These are phyloP conservation scores for Paraphoma chrysanthemicola DNA, from an alignment of 2,329 filamentous ascomycete genomes.

Conservation along the genomic window DNA sequence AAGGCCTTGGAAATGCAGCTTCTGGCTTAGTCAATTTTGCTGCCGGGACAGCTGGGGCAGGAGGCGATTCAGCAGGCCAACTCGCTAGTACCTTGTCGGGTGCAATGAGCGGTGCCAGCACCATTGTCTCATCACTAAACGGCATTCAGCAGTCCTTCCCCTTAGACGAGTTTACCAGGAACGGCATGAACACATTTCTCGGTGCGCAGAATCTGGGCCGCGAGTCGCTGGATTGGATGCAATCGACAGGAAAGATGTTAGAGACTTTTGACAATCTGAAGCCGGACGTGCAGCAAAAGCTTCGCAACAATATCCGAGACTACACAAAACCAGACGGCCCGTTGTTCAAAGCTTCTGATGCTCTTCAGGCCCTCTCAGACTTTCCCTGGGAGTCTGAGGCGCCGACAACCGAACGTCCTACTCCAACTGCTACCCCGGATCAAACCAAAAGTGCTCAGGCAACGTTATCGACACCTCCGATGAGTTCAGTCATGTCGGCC, in stretches of 20 bases:
- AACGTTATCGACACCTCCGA: not conserved
- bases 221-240: constrained; percentile 17
- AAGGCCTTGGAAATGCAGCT: constrained; percentile 3
- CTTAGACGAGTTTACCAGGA: constrained; percentile 4
- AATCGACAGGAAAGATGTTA: constrained; percentile 11
- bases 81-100: constrained; percentile 7
- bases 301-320: constrained; percentile 7
- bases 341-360: constrained; percentile 7
- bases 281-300: constrained; percentile 7
- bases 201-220: constrained; percentile 13
- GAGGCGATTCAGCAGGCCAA: not conserved
- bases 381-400: constrained; percentile 19
- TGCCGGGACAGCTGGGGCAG: constrained; percentile 4
- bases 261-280: constrained; percentile 11
- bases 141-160: constrained; percentile 19
- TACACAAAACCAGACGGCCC: constrained; percentile 9
- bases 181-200: constrained; percentile 3
- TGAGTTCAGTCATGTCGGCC: constrained; percentile 1
- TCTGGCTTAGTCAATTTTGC: constrained; percentile 8
- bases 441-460: not conserved
- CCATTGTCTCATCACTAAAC: constrained; percentile 17
- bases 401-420: constrained; percentile 4
- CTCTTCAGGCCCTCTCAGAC: constrained; percentile 14
- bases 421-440: constrained; percentile 1
- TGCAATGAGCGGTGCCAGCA: constrained; percentile 5